Conservation (phyloP, 2,329 filamentous ascomycete species). For the Cercospora sp. region DNA sequence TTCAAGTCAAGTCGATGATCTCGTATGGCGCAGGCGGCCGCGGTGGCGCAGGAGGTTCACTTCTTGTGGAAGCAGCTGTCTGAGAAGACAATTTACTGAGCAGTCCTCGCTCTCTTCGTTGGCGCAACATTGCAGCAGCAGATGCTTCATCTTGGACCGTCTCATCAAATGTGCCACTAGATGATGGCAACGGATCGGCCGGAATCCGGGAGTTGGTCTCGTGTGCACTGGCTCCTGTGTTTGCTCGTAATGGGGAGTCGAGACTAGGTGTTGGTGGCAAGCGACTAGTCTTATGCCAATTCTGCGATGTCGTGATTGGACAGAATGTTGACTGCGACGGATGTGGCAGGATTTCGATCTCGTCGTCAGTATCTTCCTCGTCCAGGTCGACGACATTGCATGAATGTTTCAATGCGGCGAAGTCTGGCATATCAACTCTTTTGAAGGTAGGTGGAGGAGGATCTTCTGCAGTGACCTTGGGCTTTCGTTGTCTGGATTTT, state of each 20-base stretch:
- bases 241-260: neutral
- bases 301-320: neutral
- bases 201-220: neutral
- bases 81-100: constrained; percentile 5
- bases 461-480: neutral
- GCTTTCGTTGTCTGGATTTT: neutral
- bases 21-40: neutral
- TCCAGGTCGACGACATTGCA: constrained; percentile 10
- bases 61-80: neutral
- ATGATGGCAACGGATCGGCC: neutral
- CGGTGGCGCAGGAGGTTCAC: neutral
- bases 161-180: neutral
- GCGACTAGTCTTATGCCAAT: neutral
- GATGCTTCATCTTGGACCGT: neutral
- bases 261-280: neutral
- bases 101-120: constrained; percentile 4
- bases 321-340: neutral
- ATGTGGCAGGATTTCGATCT: neutral
- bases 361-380: constrained; percentile 6
- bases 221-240: neutral
- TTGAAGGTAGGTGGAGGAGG: constrained; percentile 8
- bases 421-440: constrained; percentile 12
- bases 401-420: neutral
- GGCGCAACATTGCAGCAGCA: constrained; percentile 10
- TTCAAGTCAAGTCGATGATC: constrained; percentile 25